Evolutionary conservation across 371 early-diverging fungal genomes (phyloP), one percentile per base, ranked within the genome.

Genomic region (Amoeboaphelidium protococcarum): DNA sequence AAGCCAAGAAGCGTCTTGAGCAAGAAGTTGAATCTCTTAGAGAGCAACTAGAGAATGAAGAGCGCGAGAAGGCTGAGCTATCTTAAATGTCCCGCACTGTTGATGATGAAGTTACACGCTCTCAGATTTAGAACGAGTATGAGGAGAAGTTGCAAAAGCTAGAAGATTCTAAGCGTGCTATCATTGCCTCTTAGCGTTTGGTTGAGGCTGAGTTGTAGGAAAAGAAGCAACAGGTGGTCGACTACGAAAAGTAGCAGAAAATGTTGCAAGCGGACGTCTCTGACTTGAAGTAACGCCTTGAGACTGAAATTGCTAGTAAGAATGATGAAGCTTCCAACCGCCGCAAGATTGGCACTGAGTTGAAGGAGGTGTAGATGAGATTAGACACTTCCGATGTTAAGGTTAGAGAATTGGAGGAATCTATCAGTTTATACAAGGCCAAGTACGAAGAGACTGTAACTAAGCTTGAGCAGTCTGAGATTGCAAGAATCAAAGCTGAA

Each of bases 171-270:
- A 69, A 78, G 10, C 64, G 73, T 45, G 78, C 80, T 2, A 63
- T 82, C 13, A 57, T 74, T 20, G 71, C 78, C 2, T 67, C 74
- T 4, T 73, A 78, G 53, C 64, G 78, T 10, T 57, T 78, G n/a
- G 63, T 70, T 4, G 67, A 75, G 47, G 74, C 76, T 51, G 84
- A 83, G 46, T 51, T 75, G 26, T 80, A 80, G 50, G 77, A 78
- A 51, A 72, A 69, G 58, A 54, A 67, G 37, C 64, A 65, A 43
- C 75, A 80, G 50, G 62, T 82, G 40, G 59, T 61, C 1, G 64
- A 69, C 31, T 43, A 74, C 40, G 74, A 80, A 47, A 65, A 72
- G 56, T 63, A 65, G 48, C 63, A 59, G 31, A 61, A 62, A 23
- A 53, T 66, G 25, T 59, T 79, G 24, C 78, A 78, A 52, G 52